phyloP scores from a whole-genome alignment of 2,329 filamentous ascomycete species.

The Xylariaceae sp. region DNA sequence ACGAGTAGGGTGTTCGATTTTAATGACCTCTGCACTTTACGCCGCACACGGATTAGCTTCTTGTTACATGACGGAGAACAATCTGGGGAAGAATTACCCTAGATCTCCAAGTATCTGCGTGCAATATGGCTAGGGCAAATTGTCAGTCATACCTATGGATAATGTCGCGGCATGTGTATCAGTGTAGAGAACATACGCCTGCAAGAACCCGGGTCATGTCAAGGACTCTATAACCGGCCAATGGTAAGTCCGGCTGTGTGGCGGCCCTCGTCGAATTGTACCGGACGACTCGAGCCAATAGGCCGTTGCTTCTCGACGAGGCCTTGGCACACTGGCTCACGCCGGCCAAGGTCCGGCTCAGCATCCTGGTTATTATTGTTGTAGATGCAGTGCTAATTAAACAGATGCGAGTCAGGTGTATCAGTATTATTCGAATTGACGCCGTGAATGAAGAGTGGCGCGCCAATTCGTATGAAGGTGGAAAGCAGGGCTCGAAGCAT shows the following conservation, averaged over 20 bases:
- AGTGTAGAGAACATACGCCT: conserved; percentile 61
- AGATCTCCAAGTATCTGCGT: conserved; percentile 96
- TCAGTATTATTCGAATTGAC: too few species aligned
- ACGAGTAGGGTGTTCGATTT: conserved; percentile 87
- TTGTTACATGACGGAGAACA: not conserved
- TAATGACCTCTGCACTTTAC: conserved; percentile 89
- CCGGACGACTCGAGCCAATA: conserved; percentile 13
- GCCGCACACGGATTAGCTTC: conserved; percentile 27
- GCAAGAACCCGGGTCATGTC: conserved; percentile 97
- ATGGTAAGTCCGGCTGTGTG: conserved; percentile 49
- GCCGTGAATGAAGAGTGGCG: too few species aligned
- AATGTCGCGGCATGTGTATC: not conserved
- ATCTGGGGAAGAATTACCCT: conserved; percentile 62
- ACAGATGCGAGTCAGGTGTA: too few species aligned
- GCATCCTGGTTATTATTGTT: conserved; percentile 12
- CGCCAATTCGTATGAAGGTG: too few species aligned
- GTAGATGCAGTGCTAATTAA: too few species aligned
- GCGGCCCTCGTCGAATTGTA: conserved; percentile 26
- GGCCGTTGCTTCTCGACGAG: conserved; percentile 1
- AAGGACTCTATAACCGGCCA: conserved; percentile 83
- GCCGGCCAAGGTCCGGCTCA: conserved; percentile 12
- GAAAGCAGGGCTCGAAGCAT: too few species aligned
- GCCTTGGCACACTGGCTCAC: conserved; percentile 10
- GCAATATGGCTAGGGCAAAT: conserved; percentile 73
- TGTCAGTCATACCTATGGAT: conserved; percentile 15